Percentiles rank a stretch among this genome's conserved stretches.
These are phyloP conservation scores for Exobasidium rhododendri DNA, from an alignment of 1,284 basidiomycete genomes.

Conservation along the genomic window DNA sequence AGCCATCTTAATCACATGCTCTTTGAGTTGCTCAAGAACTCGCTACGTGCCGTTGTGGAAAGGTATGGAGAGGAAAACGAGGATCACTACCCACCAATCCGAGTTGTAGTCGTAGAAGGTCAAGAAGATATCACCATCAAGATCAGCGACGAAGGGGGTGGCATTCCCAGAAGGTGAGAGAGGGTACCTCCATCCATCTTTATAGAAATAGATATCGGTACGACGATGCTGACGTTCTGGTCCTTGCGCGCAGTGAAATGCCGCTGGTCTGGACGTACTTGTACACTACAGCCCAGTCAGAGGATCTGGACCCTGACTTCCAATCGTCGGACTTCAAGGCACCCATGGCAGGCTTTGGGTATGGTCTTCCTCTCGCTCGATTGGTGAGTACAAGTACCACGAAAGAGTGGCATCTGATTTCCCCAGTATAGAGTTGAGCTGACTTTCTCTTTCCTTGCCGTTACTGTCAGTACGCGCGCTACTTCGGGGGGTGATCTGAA, in stretches of 20 bases:
- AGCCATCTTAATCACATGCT: conserved; percentile 84
- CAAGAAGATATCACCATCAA: conserved; percentile 93
- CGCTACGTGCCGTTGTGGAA: conserved; percentile 92
- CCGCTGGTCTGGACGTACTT: conserved; percentile 97
- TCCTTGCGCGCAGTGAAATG: conserved; percentile 64
- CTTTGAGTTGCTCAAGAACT: conserved; percentile 99
- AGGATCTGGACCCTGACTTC: conserved; percentile 81
- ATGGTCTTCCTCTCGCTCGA: conserved; percentile 84
- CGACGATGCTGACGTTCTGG: background rate
- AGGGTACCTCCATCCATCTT: conserved; percentile 53
- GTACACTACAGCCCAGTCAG: conserved; percentile 93
- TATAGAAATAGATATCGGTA: background rate
- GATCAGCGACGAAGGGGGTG: conserved; percentile 92
- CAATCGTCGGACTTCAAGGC: conserved; percentile 92
- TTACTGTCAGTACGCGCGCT: conserved; percentile 69
- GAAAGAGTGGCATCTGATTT: background rate
- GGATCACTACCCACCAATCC: conserved; percentile 83
- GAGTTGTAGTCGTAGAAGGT: conserved; percentile 86
- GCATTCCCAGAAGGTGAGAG: conserved; percentile 64
- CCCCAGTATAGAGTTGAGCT: background rate
- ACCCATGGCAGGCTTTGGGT: conserved; percentile 88
- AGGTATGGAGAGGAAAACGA: conserved; percentile 80
- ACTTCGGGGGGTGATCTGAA: conserved; percentile 96
- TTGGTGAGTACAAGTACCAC: conserved; percentile 62
- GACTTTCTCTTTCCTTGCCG: background rate